phyloP scores from a whole-genome alignment of 495 filamentous ascomycete genomes.

The Eremomyces bilateralis region DNA sequence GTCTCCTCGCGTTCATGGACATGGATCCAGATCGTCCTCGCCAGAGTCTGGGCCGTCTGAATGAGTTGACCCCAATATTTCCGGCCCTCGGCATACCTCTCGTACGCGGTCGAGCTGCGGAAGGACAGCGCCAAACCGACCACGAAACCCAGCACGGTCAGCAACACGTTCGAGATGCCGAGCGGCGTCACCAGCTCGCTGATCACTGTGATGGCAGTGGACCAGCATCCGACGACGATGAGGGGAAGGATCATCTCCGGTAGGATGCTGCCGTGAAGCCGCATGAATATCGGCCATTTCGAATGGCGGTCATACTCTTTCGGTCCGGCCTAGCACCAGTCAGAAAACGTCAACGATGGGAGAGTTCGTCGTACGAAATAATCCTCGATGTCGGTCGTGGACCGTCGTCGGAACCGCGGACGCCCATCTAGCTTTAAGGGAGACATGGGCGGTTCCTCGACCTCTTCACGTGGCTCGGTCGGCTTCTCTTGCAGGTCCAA shows the following conservation, averaged over 20 bases:
- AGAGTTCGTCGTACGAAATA: no score
- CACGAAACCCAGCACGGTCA: constrained; percentile 79
- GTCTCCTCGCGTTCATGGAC: constrained; percentile 37
- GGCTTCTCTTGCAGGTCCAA: no score
- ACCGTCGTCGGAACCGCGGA: no score
- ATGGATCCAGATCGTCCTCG: constrained; percentile 63
- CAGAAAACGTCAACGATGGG: no score
- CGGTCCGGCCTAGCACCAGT: no score
- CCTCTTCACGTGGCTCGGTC: no score
- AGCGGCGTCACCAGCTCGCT: constrained; percentile 30
- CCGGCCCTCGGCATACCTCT: constrained; percentile 51
- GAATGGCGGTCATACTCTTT: constrained; percentile 8
- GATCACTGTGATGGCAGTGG: constrained; percentile 44
- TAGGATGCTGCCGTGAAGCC: constrained; percentile 10
- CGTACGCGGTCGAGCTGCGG: constrained; percentile 68
- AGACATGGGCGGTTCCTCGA: no score
- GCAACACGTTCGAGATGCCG: constrained; percentile 43
- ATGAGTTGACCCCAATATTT: constrained; percentile 59
- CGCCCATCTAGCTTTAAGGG: no score
- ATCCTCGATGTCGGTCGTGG: no score
- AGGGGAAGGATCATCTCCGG: constrained; percentile 40
- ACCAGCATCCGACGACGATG: constrained; percentile 42
- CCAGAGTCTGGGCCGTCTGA: constrained; percentile 48
- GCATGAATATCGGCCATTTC: constrained; percentile 11
- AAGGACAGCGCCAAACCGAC: constrained; percentile 69